Percentiles rank a stretch among this genome's conserved stretches.
Evolutionary conservation across 176 grass and related monocot genomes (phyloP).

Genomic region (Canna indica): DNA sequence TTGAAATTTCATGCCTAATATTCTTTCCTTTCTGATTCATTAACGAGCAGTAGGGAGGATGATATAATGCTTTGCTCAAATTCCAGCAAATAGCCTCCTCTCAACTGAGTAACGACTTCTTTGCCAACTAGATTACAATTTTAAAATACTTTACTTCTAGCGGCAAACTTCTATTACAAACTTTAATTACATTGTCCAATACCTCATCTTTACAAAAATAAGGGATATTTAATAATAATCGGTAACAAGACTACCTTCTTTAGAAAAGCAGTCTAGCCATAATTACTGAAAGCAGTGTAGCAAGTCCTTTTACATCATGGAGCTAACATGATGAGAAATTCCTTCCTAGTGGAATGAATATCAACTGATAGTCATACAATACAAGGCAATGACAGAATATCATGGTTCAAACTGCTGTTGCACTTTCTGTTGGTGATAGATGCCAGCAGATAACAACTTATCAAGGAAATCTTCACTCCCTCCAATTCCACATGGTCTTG

Average conservation of each 20-base stretch:
- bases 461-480: neutral
- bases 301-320: conserved; percentile 1
- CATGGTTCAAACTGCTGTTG: neutral
- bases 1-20: neutral
- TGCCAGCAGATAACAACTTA: neutral
- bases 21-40: neutral
- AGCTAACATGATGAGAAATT: neutral
- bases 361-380: neutral
- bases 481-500: conserved; percentile 3
- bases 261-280: neutral
- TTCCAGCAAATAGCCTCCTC: neutral
- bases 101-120: neutral
- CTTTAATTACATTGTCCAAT: neutral
- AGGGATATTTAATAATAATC: neutral
- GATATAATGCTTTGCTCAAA: neutral
- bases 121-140: neutral
- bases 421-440: neutral
- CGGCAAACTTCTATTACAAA: neutral
- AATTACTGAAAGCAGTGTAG: neutral
- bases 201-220: neutral
- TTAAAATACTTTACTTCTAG: neutral
- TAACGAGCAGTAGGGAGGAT: neutral
- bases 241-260: neutral
- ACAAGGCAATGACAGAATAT: neutral
- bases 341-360: neutral